These are phyloP conservation scores for Xerophyta viscosa DNA, from an alignment of 106 monocot species.

Conservation along the genomic window DNA sequence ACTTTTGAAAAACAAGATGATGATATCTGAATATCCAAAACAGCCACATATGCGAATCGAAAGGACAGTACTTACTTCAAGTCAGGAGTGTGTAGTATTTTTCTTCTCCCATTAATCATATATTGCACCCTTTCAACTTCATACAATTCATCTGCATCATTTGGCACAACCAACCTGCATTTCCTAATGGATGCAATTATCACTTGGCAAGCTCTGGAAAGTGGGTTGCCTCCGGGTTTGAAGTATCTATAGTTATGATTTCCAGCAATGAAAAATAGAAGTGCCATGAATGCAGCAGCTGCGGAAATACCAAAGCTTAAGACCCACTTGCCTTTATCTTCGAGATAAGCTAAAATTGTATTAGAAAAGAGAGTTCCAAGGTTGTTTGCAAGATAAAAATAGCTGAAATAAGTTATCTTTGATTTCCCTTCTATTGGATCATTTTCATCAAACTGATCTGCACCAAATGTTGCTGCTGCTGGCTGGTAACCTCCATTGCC, in stretches of 20 bases:
- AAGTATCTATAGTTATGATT: conserved; percentile 36
- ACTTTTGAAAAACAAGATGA: too few species aligned
- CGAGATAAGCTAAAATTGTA: conserved; percentile 34
- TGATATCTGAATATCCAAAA: too few species aligned
- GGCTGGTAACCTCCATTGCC: conserved; percentile 59
- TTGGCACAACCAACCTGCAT: conserved; percentile 10
- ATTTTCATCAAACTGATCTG: conserved; percentile 61
- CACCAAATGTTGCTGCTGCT: conserved; percentile 36
- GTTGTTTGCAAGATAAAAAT: conserved; percentile 60
- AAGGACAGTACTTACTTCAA: conserved; percentile 55
- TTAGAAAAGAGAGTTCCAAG: conserved; percentile 52
- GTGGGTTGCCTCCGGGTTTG: conserved; percentile 45
- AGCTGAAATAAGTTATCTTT: conserved; percentile 54
- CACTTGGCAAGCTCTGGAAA: conserved; percentile 40
- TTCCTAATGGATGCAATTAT: conserved; percentile 42
- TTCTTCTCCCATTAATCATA: conserved; percentile 30
- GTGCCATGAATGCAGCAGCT: conserved; percentile 20
- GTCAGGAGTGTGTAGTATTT: conserved; percentile 46
- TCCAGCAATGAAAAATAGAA: conserved; percentile 28
- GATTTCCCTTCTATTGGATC: conserved; percentile 31
- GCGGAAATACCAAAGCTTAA: conserved; percentile 38
- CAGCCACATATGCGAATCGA: too few species aligned
- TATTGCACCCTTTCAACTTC: conserved; percentile 26
- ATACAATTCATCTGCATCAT: conserved; percentile 16
- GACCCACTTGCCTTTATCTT: conserved; percentile 45